Evolutionary conservation across 805 yeast genomes (phyloP).

Genomic region (Hanseniaspora thailandica): DNA sequence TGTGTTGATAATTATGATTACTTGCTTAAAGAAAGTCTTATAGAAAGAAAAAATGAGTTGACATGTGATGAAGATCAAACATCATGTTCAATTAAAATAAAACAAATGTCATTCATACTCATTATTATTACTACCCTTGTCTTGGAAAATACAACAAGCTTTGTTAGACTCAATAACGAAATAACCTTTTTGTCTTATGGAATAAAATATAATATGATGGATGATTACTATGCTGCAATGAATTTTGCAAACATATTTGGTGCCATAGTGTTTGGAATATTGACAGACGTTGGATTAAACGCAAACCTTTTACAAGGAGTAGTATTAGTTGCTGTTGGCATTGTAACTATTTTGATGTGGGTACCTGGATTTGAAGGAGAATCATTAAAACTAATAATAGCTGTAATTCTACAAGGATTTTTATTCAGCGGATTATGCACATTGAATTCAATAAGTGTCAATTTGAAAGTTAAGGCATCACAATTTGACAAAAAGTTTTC

Average conservation of each 20-base stretch:
- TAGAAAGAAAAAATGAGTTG: slow-evolving; percentile 14
- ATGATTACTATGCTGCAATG: slow-evolving; percentile 32
- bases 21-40: slow-evolving; percentile 17
- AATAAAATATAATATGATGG: slow-evolving; percentile 30
- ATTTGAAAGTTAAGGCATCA: slow-evolving; percentile 44
- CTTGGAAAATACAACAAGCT: slow-evolving; percentile 31
- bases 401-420: slow-evolving; percentile 37
- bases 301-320: slow-evolving; percentile 41
- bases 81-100: slow-evolving; percentile 30
- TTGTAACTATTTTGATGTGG: slow-evolving; percentile 33
- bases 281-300: slow-evolving; percentile 38
- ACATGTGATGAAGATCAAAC: slow-evolving; percentile 18
- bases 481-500: slow-evolving; percentile 47
- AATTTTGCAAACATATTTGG: slow-evolving; percentile 39
- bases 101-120: slow-evolving; percentile 30
- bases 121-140: slow-evolving; percentile 30
- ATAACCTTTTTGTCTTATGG: slow-evolving; percentile 34
- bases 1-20: slow-evolving; percentile 27
- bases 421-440: slow-evolving; percentile 46
- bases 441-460: slow-evolving; percentile 47
- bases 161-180: slow-evolving; percentile 30
- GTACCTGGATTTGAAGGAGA: slow-evolving; percentile 25
- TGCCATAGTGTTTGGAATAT: slow-evolving; percentile 35
- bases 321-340: slow-evolving; percentile 28
- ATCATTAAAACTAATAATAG: not conserved